Evolutionary conservation across 75 land plant species (phyloP), one percentile per base, ranked within the genome.

Genomic region (Sequoiadendron giganteum): DNA sequence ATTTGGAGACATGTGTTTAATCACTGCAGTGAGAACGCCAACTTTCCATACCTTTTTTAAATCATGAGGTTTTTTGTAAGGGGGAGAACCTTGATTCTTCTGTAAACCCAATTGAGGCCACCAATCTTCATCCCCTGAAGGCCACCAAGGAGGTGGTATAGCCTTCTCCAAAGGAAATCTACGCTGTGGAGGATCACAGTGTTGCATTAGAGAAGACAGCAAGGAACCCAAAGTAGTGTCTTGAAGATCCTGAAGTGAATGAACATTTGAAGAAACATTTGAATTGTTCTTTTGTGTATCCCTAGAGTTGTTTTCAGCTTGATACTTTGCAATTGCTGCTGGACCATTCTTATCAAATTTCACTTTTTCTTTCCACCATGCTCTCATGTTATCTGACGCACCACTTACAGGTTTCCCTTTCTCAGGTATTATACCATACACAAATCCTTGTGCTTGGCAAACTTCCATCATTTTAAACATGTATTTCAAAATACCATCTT

Each of bases 361-460:
- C 55, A 95, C 97, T 87, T 94, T 95, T 68, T 95, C 97, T 70
- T 95, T 95, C 97, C 97, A 95, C 97, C 97, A 95, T 80, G 95
- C 97, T 85, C 97, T 90, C 54, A 95, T 87, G 79, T 95, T 95
- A 85, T 95, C 97, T 5, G 95, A 94, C 32, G 97, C 89, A 85
- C 97, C 97, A 86, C 95, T 92, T 1, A 95, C 95, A 28, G 97
- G 97, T 80, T 95, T 95, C 43, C 97, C 97, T 88, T 95, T 95
- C 89, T 95, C 97, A 38, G 95, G 97, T 21, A 95, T 92, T 18
- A 95, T 95, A 11, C 97, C 97, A 90, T 94, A 95, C 32, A 95
- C 96, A 84, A 95, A 95, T 1, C 96, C 96, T 49, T 93, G 93
- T 16, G 93, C 97, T 47, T 95, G 94, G 89, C 96, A 95, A 18